Base-by-base conservation (phyloP, 2,329 filamentous ascomycete species). In the Claviceps digitariae region DNA sequence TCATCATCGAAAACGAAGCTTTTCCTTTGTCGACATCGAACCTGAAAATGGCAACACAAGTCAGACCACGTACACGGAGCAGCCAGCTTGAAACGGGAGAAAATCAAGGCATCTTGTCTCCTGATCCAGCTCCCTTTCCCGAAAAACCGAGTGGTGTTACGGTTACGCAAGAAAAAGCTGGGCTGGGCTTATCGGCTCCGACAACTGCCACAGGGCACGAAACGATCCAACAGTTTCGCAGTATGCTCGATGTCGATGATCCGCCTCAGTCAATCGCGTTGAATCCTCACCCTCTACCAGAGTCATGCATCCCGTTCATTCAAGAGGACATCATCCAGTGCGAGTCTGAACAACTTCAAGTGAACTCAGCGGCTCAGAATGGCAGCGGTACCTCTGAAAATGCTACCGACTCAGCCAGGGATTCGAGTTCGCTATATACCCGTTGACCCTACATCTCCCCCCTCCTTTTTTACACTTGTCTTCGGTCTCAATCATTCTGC, bases 191-290 rank as follows among this genome's bases (percentile, higher is more conserved):
- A 21, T 20, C 58, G 2, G 46, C 57, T 13, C 51, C 52, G 29
- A 51, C 46, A 12, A 34, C 57, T 3, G 50, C 58, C 9, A 52
- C 51, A 38, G 45, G 57, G 2, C 53, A 59, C 21, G 51, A 51
- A 49, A 60, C 58, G 4, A 53, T 62, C 38, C 67, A 58, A 7
- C 67, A 68, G 45, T 77, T 72, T 58, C 71, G 73, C 55, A 81
- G 76, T 63, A 76, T 81, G 77, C 67, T 79, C 21, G 72, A 76
- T 47, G 66, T 79, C 20, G 75, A 76, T 46, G 69, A 71, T 29
- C 69, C 72, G 2, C 74, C 75, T 13, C 74, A 59, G 54, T 66
- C 78, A 25, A 68, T 65, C 8, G 67, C 71, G 4, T 64, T 70
- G 57, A 69, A 68, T 51, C 70, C 71, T 36, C 67, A 76, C 57